Evolutionary conservation across 2,329 filamentous ascomycete species (phyloP).

Genomic region (Microcyclospora tardicrescens): DNA sequence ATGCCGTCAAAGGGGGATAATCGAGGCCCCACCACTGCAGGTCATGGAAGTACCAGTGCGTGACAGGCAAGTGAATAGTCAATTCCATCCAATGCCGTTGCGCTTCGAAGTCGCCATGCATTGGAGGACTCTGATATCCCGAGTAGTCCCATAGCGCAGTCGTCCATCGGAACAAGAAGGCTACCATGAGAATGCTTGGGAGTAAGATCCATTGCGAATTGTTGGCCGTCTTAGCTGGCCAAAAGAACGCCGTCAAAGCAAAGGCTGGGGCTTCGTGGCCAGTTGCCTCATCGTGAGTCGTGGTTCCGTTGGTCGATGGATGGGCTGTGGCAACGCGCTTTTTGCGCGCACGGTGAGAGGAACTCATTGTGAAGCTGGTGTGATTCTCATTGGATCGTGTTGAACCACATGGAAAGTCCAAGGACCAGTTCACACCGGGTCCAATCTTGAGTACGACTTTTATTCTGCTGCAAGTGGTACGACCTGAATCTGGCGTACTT

Average conservation of each 20-base stretch:
- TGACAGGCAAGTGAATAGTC: conserved; percentile 74
- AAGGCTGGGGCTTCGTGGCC: conserved; percentile 55
- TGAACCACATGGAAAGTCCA: neutral
- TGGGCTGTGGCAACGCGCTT: conserved; percentile 30
- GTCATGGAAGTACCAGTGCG: conserved; percentile 97
- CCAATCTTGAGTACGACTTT: too few species aligned
- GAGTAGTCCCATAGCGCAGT: conserved; percentile 92
- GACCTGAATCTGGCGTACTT: too few species aligned
- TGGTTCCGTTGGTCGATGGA: conserved; percentile 29
- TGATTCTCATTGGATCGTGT: conserved; percentile 1
- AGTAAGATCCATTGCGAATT: conserved; percentile 85
- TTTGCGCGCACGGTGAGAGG: conserved; percentile 25
- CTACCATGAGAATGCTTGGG: conserved; percentile 75
- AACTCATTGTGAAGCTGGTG: conserved; percentile 10
- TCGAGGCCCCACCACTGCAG: conserved; percentile 95
- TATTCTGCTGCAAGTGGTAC: too few species aligned
- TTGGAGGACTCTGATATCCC: conserved; percentile 69
- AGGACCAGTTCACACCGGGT: too few species aligned
- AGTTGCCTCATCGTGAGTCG: conserved; percentile 31
- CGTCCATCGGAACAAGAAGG: conserved; percentile 87
- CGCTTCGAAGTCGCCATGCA: conserved; percentile 95
- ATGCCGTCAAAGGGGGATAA: conserved; percentile 93
- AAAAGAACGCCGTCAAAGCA: conserved; percentile 84
- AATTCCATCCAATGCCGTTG: conserved; percentile 99
- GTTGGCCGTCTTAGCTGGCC: conserved; percentile 65